phyloP scores from a whole-genome alignment of 2,329 filamentous ascomycete genomes.

The Eutypella sp. region DNA sequence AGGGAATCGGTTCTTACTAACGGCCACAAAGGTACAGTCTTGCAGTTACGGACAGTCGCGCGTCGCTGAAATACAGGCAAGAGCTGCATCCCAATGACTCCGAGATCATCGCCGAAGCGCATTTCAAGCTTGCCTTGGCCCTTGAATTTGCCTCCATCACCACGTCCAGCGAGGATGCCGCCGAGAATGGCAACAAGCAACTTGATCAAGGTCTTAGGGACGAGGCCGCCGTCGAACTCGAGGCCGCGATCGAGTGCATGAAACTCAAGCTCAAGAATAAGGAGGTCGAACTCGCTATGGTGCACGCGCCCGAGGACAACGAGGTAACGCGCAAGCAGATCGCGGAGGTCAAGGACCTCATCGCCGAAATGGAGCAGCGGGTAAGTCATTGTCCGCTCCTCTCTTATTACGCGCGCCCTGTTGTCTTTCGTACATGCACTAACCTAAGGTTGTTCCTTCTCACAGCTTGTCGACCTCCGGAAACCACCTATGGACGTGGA shows the following conservation, averaged over 20 bases:
- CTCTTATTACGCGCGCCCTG: conserved; percentile 8
- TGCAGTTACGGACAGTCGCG: conserved; percentile 78
- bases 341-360: conserved; percentile 69
- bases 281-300: conserved; percentile 59
- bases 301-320: conserved; percentile 62
- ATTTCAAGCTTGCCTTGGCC: conserved; percentile 93
- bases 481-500: conserved; percentile 56
- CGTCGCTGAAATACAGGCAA: conserved; percentile 72
- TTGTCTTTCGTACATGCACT: conserved; percentile 14
- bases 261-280: conserved; percentile 66
- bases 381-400: conserved; percentile 37
- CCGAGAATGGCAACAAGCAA: conserved; percentile 38
- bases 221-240: conserved; percentile 66
- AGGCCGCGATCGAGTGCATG: conserved; percentile 69
- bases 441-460: conserved; percentile 10
- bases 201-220: conserved; percentile 67
- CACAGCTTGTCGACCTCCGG: conserved; percentile 62
- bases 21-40: conserved; percentile 59
- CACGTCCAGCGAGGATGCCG: conserved; percentile 48
- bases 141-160: conserved; percentile 88
- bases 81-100: conserved; percentile 75
- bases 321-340: conserved; percentile 59
- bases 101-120: conserved; percentile 84
- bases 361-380: conserved; percentile 72
- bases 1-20: too few species aligned